A percentile compares a stretch with the other conserved stretches of the same genome.
These are phyloP conservation scores for Sechiopsis laciniata DNA, from an alignment of 306 rosid genomes.

Conservation along the genomic window DNA sequence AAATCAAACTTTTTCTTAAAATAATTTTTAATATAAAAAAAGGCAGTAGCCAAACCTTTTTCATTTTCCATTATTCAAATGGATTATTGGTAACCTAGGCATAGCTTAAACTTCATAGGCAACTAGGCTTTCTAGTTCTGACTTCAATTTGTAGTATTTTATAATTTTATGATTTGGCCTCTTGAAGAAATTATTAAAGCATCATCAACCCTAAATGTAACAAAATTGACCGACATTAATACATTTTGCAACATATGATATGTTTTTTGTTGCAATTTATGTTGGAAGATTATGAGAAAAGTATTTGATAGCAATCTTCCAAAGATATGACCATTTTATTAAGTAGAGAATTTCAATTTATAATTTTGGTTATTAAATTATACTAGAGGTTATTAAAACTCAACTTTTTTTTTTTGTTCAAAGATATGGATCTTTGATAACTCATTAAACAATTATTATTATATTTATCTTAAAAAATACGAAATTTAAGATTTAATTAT, in stretches of 20 bases:
- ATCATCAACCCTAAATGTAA: background rate
- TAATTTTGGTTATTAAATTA: too few species aligned
- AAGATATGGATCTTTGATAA: too few species aligned
- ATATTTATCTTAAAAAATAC: too few species aligned
- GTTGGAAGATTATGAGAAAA: background rate
- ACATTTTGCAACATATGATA: background rate
- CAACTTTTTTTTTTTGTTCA: too few species aligned
- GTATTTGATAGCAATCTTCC: background rate
- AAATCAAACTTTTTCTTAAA: too few species aligned
- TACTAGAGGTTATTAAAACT: too few species aligned
- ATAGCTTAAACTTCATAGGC: background rate
- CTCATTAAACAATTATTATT: too few species aligned
- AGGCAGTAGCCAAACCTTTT: background rate
- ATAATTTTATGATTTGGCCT: background rate
- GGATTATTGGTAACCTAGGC: background rate
- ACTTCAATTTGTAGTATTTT: background rate
- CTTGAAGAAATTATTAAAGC: background rate
- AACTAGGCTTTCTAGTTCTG: conserved; percentile 5
- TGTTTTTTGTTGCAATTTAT: background rate
- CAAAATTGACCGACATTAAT: background rate
- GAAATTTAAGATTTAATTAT: too few species aligned
- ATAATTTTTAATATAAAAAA: background rate
- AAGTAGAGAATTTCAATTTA: too few species aligned
- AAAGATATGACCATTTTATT: background rate
- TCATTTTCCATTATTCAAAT: background rate